These are phyloP conservation scores for Tuber microsphaerosporum DNA, from an alignment of 495 filamentous ascomycete species.

Conservation along the genomic window DNA sequence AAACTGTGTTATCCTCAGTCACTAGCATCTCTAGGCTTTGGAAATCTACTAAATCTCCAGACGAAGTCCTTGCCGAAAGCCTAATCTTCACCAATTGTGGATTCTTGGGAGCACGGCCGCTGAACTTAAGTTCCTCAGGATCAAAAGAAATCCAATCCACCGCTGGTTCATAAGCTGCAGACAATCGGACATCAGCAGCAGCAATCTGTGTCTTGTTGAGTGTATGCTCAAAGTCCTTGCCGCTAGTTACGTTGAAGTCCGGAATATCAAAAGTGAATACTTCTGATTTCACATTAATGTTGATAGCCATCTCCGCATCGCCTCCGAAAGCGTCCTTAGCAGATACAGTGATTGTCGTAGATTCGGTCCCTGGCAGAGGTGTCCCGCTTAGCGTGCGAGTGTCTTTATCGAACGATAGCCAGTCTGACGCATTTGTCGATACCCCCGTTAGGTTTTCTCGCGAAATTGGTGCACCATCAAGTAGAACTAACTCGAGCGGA, in stretches of 20 bases:
- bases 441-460: constrained; percentile 48
- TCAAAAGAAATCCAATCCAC: constrained; percentile 65
- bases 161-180: constrained; percentile 49
- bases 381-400: constrained; percentile 59
- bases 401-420: constrained; percentile 62
- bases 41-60: constrained; percentile 25
- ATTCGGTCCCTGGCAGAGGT: constrained; percentile 51
- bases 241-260: constrained; percentile 53
- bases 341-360: constrained; percentile 59
- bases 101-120: constrained; percentile 55
- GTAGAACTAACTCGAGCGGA: constrained; percentile 51
- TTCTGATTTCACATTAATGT: constrained; percentile 48
- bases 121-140: constrained; percentile 50
- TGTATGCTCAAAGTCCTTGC: constrained; percentile 58
- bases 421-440: constrained; percentile 54
- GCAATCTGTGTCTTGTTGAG: constrained; percentile 52
- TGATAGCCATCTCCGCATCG: constrained; percentile 56
- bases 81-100: constrained; percentile 14
- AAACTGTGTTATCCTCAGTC: neutral
- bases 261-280: constrained; percentile 43
- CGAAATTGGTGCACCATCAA: constrained; percentile 55
- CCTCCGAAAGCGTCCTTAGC: constrained; percentile 61
- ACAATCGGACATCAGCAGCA: constrained; percentile 51
- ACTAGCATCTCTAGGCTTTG: constrained; percentile 22
- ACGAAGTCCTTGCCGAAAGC: constrained; percentile 20